Percentiles rank a stretch among this genome's conserved stretches.
phyloP scores from a whole-genome alignment of 768 basidiomycete species.

The Gymnopilus dilepis region DNA sequence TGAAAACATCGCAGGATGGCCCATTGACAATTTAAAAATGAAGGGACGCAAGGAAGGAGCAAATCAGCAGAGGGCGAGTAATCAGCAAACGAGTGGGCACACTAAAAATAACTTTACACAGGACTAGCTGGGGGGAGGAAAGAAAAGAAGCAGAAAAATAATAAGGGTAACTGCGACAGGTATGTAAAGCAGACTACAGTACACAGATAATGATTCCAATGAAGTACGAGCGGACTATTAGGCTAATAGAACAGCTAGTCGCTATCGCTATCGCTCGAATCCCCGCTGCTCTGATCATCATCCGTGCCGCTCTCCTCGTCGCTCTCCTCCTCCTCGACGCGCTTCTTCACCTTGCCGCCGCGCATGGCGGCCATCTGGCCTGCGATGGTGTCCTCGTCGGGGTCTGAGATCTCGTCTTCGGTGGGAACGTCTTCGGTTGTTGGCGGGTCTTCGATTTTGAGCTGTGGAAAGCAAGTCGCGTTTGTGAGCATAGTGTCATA shows the following conservation, averaged over 20 bases:
- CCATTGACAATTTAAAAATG: too few species aligned
- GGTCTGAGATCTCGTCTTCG: constrained; percentile 97
- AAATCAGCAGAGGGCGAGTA: neutral
- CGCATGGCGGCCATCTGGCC: constrained; percentile 99
- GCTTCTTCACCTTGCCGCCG: constrained; percentile 83
- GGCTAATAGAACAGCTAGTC: too few species aligned
- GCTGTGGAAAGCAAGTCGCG: constrained; percentile 45
- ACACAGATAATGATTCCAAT: too few species aligned
- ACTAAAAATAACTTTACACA: neutral
- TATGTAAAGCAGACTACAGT: neutral
- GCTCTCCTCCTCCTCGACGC: constrained; percentile 55
- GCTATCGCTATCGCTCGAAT: constrained; percentile 47
- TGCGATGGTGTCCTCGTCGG: constrained; percentile 94
- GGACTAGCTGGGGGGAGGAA: neutral
- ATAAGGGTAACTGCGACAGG: neutral
- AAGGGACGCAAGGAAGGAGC: neutral
- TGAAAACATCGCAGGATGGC: too few species aligned
- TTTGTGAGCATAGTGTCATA: neutral
- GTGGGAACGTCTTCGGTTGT: constrained; percentile 59
- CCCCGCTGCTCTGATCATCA: constrained; percentile 55
- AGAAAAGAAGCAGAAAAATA: neutral
- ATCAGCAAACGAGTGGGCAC: neutral
- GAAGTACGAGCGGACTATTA: too few species aligned
- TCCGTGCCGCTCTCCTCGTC: constrained; percentile 55
- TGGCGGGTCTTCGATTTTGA: constrained; percentile 81